Evolutionary conservation across 495 filamentous ascomycete species (phyloP).

Genomic region (Hyphodiscus hymeniophilus): DNA sequence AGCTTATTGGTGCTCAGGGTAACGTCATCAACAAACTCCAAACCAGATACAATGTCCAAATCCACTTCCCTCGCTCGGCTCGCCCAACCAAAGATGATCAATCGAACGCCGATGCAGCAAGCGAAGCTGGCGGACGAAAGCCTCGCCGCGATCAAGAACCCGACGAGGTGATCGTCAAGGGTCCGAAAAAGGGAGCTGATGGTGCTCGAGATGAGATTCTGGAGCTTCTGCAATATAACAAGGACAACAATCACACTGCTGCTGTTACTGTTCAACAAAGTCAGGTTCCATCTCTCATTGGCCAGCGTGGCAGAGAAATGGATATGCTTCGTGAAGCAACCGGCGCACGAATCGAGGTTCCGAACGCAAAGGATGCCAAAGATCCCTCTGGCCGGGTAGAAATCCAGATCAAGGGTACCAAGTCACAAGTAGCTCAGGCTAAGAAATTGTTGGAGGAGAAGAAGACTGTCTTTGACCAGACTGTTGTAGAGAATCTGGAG

Average conservation of each 20-base stretch:
- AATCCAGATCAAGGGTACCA: conserved; percentile 84
- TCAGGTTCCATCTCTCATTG: conserved; percentile 84
- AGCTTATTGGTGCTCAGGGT: conserved; percentile 83
- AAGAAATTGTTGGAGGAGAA: conserved; percentile 84
- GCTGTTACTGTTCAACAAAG: conserved; percentile 77
- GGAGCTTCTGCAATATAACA: conserved; percentile 74
- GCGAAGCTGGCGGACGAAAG: conserved; percentile 50
- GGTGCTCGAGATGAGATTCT: conserved; percentile 83
- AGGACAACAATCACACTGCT: conserved; percentile 72
- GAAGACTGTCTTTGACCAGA: conserved; percentile 76
- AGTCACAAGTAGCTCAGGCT: conserved; percentile 79
- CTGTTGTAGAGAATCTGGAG: conserved; percentile 69
- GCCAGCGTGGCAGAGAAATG: conserved; percentile 80
- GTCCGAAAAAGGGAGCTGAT: conserved; percentile 85
- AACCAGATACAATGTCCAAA: conserved; percentile 81
- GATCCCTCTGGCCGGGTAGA: conserved; percentile 59
- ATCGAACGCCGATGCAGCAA: conserved; percentile 56
- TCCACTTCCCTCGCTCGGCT: conserved; percentile 82
- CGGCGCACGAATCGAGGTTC: conserved; percentile 84
- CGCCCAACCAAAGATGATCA: conserved; percentile 56
- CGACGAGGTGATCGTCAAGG: conserved; percentile 87
- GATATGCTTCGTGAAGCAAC: conserved; percentile 77
- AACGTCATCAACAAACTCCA: conserved; percentile 88
- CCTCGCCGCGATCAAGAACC: conserved; percentile 66
- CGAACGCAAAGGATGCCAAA: conserved; percentile 40